Evolutionary conservation across 805 yeast species (phyloP).

Genomic region (Metschnikowia santaceciliae): DNA sequence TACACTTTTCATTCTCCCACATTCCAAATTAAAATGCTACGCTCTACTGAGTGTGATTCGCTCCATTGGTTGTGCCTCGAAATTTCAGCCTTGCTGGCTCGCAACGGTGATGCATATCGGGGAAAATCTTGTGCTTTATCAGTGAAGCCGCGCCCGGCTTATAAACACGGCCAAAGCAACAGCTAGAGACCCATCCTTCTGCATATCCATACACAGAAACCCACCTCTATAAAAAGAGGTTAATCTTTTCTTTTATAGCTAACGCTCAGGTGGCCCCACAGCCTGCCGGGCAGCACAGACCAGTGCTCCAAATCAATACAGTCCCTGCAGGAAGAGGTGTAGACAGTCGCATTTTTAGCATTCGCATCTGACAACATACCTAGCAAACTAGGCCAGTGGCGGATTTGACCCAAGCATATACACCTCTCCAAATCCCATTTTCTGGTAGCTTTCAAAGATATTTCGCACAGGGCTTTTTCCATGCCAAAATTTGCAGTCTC

Average conservation of each 20-base stretch:
- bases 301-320: background rate
- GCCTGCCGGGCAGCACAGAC: background rate
- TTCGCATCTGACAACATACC: background rate
- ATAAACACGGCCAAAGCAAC: background rate
- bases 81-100: background rate
- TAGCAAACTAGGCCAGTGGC: background rate
- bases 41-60: too few species aligned
- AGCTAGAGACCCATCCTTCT: too few species aligned
- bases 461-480: background rate
- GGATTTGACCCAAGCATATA: background rate
- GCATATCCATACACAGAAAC: background rate
- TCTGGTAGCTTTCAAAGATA: too few species aligned
- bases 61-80: too few species aligned
- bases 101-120: background rate
- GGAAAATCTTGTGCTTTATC: background rate
- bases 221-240: background rate
- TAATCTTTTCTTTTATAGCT: background rate
- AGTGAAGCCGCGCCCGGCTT: background rate
- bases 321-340: constrained; percentile 2
- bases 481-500: background rate
- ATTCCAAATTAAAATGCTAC: too few species aligned
- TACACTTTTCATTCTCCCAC: background rate
- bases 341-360: background rate
- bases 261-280: background rate
- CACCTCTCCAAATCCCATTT: background rate